Conservation (phyloP, 1,284 basidiomycete species). For the Cystobasidium sp. region DNA sequence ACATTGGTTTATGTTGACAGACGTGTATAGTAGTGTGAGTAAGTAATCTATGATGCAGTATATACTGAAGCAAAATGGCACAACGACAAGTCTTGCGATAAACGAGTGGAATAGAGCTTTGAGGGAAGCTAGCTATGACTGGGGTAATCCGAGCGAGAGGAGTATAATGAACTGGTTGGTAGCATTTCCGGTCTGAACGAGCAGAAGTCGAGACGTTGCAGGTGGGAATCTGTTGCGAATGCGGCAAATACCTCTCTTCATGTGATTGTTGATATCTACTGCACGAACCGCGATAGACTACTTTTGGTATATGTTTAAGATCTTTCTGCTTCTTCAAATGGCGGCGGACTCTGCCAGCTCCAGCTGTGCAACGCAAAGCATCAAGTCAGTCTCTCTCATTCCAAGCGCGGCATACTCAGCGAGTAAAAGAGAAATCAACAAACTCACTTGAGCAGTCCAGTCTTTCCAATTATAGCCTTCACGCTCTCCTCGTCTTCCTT, state of each 20-base stretch:
- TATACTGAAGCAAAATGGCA: background rate
- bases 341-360: constrained; percentile 32
- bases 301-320: background rate
- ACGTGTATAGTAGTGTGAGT: background rate
- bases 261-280: too few relatives aligned
- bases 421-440: too few relatives aligned
- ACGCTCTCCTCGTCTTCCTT: constrained; percentile 46
- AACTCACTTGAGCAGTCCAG: constrained; percentile 30
- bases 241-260: too few relatives aligned
- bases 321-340: constrained; percentile 29
- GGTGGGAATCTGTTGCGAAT: too few relatives aligned
- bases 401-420: too few relatives aligned
- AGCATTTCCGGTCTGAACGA: too few relatives aligned
- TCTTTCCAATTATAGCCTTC: constrained; percentile 45
- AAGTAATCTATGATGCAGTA: constrained; percentile 9
- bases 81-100: background rate
- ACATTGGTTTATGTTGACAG: background rate
- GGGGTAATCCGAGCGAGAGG: too few relatives aligned
- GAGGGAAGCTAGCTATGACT: too few relatives aligned
- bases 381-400: constrained; percentile 7
- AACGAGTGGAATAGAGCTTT: too few relatives aligned
- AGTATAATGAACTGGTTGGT: too few relatives aligned
- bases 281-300: too few relatives aligned
- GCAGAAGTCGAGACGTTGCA: too few relatives aligned
- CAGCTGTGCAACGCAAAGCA: constrained; percentile 8